phyloP scores from a whole-genome alignment of 1,284 basidiomycete genomes.

The Taiwanofungus camphoratus region DNA sequence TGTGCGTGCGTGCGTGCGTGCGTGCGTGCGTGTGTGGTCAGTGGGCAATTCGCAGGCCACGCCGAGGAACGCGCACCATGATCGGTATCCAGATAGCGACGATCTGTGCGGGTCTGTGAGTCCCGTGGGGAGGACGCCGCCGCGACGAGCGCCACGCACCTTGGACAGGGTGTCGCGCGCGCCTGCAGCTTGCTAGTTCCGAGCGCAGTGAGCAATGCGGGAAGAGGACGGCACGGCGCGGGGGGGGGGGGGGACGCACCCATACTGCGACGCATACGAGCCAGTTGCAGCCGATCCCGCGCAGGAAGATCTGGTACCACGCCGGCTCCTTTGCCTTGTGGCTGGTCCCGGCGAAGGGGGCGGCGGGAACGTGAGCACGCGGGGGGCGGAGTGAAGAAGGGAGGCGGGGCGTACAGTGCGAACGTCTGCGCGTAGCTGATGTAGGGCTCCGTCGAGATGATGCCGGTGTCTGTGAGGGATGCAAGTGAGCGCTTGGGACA shows the following conservation, averaged over 20 bases:
- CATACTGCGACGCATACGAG: conserved; percentile 75
- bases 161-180: conserved; percentile 71
- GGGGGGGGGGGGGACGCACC: conserved; percentile 35
- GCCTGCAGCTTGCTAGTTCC: conserved; percentile 59
- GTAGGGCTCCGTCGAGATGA: conserved; percentile 56
- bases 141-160: conserved; percentile 28
- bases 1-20: too few species aligned
- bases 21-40: too few species aligned
- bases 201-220: neutral
- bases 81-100: conserved; percentile 73
- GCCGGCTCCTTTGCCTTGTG: conserved; percentile 57
- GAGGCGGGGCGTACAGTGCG: conserved; percentile 41
- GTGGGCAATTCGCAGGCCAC: too few species aligned
- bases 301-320: conserved; percentile 72
- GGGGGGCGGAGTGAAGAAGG: neutral
- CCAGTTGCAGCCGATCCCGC: conserved; percentile 78
- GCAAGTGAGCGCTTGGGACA: neutral
- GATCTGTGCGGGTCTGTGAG: conserved; percentile 33
- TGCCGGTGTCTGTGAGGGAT: conserved; percentile 37
- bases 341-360: conserved; percentile 36
- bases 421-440: conserved; percentile 43
- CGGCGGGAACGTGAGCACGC: conserved; percentile 1
- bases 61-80: conserved; percentile 47
- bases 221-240: neutral
- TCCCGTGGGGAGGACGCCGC: neutral